Percentiles rank a stretch among this genome's conserved stretches.
Conservation (phyloP, 2,329 filamentous ascomycete genomes). For the Sporothrix pallida region DNA sequence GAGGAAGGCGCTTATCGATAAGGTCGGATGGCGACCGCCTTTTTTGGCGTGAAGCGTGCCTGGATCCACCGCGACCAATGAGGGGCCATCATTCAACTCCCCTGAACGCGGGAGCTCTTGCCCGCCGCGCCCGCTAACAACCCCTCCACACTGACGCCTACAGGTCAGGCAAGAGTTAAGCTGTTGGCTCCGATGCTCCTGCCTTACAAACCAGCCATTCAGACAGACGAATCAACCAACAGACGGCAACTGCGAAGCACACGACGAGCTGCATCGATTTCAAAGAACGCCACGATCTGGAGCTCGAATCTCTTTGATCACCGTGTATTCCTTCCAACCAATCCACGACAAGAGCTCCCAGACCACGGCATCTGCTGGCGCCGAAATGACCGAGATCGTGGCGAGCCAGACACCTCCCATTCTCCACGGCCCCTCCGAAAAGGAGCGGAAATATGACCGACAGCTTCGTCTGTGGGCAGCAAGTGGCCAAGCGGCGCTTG, state of each 20-base stretch:
- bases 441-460: conserved; percentile 85
- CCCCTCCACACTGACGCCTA: conserved; percentile 15
- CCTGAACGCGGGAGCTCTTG: neutral
- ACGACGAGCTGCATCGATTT: neutral
- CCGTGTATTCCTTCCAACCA: neutral
- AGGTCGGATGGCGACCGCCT: conserved; percentile 22
- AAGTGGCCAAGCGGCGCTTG: conserved; percentile 85
- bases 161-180: neutral
- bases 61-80: conserved; percentile 4
- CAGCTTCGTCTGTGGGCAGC: conserved; percentile 96
- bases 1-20: conserved; percentile 33
- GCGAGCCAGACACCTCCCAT: conserved; percentile 54
- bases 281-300: neutral
- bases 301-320: neutral
- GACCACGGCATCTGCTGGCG: neutral
- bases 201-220: conserved; percentile 11
- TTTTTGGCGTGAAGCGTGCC: conserved; percentile 25
- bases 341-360: neutral
- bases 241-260: conserved; percentile 2
- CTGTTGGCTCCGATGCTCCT: conserved; percentile 1
- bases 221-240: neutral
- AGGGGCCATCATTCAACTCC: neutral
- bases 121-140: conserved; percentile 1
- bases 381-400: conserved; percentile 53
- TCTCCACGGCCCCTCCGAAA: conserved; percentile 62